Conservation (phyloP, 1,139 yeast species). For the Candida sojae region DNA sequence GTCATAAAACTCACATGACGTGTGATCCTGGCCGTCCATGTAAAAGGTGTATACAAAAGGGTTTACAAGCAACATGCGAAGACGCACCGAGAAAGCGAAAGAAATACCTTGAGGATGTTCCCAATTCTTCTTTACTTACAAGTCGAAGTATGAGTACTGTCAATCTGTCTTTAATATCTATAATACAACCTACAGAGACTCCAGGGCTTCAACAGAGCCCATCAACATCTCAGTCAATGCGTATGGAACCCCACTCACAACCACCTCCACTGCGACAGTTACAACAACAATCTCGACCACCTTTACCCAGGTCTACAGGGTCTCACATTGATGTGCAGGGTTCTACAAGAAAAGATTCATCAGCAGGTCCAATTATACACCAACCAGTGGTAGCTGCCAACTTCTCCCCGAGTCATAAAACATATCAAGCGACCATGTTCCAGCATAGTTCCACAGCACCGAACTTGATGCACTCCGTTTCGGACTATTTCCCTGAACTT, state of each 20-base stretch:
- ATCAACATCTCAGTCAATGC: neutral
- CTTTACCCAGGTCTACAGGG: neutral
- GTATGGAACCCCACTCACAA: neutral
- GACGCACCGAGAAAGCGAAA: constrained; percentile 90
- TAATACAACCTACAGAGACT: neutral
- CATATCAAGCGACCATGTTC: constrained; percentile 17
- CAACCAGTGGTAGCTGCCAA: neutral
- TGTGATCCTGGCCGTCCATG: constrained; percentile 87
- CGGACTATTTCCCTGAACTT: constrained; percentile 8
- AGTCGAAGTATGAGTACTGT: constrained; percentile 3
- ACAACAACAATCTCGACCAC: neutral
- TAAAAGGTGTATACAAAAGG: constrained; percentile 70
- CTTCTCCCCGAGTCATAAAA: constrained; percentile 9
- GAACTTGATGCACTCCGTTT: constrained; percentile 8
- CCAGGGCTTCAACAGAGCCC: neutral
- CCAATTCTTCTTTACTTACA: constrained; percentile 22
- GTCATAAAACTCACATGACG: constrained; percentile 85
- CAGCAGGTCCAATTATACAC: neutral
- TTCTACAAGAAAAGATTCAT: neutral
- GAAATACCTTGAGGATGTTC: constrained; percentile 70
- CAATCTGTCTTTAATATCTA: neutral
- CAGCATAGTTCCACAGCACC: constrained; percentile 18
- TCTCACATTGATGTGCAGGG: neutral
- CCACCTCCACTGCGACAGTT: neutral
- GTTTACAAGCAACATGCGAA: constrained; percentile 70